Conservation (phyloP, 2,329 filamentous ascomycete genomes). For the Monilinia fructicola region DNA sequence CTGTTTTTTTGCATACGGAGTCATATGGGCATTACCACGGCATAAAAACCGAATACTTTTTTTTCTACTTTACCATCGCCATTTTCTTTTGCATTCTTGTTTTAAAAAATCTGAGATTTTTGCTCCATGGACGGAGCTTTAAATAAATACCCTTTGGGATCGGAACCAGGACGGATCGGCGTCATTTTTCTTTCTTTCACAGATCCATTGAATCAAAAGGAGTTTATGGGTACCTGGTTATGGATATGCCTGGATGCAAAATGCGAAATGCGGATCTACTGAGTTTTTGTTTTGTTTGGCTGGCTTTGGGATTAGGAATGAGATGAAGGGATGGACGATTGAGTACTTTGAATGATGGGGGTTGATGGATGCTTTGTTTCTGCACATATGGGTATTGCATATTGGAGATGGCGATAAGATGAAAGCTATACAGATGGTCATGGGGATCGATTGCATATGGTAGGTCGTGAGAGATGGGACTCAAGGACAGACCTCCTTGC, state of each 20-base stretch:
- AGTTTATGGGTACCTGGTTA: slow-evolving; percentile 12
- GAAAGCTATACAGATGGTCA: neutral
- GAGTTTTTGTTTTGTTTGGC: neutral
- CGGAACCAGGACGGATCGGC: slow-evolving; percentile 5
- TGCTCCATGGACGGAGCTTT: slow-evolving; percentile 15
- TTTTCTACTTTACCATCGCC: neutral
- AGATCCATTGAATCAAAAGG: slow-evolving; percentile 6
- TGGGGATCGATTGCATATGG: neutral
- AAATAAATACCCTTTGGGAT: slow-evolving; percentile 19
- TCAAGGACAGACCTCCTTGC: neutral
- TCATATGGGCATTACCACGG: slow-evolving; percentile 18
- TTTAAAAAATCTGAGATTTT: slow-evolving; percentile 13
- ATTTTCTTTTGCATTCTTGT: slow-evolving; percentile 5
- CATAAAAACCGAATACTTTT: slow-evolving; percentile 14
- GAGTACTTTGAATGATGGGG: neutral
- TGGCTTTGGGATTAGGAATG: neutral
- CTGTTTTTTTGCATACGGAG: slow-evolving; percentile 8
- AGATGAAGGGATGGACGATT: neutral
- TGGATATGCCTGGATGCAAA: slow-evolving; percentile 11
- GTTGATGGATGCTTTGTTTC: neutral
- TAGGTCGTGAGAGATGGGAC: neutral
- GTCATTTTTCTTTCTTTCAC: neutral
- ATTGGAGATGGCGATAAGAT: slow-evolving; percentile 1
- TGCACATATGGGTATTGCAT: slow-evolving; percentile 11
- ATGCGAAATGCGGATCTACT: slow-evolving; percentile 4